These are phyloP conservation scores for Eimeria maxima DNA, from an alignment of 169 alveolate species.

Conservation along the genomic window DNA sequence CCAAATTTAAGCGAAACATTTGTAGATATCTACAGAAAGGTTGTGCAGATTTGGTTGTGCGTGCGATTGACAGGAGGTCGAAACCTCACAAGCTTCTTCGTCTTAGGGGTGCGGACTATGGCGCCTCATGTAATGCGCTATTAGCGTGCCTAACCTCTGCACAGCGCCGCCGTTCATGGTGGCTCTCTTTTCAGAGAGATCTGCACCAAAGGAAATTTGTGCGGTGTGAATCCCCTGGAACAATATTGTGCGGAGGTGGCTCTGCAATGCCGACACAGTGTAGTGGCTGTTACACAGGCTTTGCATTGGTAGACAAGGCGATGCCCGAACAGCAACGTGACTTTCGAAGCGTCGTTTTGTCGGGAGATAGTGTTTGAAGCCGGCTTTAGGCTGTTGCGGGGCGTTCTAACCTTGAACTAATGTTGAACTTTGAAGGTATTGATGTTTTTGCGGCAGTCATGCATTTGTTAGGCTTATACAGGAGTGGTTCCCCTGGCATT, in stretches of 20 bases:
- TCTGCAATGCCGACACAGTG: conserved; percentile 30
- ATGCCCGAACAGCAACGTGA: conserved; percentile 9
- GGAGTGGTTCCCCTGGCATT: background rate
- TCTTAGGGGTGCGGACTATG: background rate
- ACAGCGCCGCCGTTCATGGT: conserved; percentile 2
- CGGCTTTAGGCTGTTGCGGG: conserved; percentile 25
- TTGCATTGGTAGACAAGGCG: conserved; percentile 48
- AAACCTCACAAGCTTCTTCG: background rate
- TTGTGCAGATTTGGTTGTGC: background rate
- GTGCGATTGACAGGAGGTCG: conserved; percentile 25
- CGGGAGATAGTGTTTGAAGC: conserved; percentile 11
- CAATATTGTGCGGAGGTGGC: background rate
- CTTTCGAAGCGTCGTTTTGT: conserved; percentile 55
- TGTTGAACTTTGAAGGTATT: conserved; percentile 39
- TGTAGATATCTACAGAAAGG: background rate
- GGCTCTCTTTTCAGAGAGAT: background rate
- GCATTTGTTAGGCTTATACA: background rate
- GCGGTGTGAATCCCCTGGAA: background rate
- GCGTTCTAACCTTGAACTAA: conserved; percentile 33
- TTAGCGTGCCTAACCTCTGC: background rate
- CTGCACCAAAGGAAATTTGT: conserved; percentile 5
- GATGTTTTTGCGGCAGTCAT: background rate
- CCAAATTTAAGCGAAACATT: background rate
- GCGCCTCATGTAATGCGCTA: background rate
- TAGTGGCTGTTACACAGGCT: conserved; percentile 35